Evolutionary conservation across 1,284 basidiomycete species (phyloP).

Genomic region (Ceratobasidium sp.): DNA sequence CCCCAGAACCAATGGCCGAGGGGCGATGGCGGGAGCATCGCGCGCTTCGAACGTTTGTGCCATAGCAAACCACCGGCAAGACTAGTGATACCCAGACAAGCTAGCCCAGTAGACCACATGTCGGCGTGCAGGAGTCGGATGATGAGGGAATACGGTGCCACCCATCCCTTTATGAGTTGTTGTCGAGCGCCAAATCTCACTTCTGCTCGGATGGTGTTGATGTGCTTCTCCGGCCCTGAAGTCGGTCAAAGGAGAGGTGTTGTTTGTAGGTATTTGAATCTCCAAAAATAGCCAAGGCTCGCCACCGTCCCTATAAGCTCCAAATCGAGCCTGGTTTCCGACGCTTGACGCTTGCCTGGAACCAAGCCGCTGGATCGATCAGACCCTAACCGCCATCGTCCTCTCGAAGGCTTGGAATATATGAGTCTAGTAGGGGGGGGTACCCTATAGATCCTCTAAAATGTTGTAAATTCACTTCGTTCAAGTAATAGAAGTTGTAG

Average conservation of each 20-base stretch:
- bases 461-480: background rate
- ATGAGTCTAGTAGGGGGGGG: background rate
- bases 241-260: background rate
- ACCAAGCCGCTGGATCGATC: background rate
- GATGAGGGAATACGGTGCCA: background rate
- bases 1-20: constrained; percentile 31
- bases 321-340: too few relatives aligned
- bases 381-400: background rate
- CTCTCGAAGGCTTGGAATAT: background rate
- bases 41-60: background rate
- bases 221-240: background rate
- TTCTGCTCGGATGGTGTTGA: background rate
- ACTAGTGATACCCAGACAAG: background rate
- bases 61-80: background rate
- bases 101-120: background rate
- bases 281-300: too few relatives aligned
- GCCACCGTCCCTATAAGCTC: too few relatives aligned
- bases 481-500: background rate
- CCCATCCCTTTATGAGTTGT: background rate
- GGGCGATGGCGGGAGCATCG: constrained; percentile 7
- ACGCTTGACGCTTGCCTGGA: background rate
- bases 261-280: too few relatives aligned
- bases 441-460: background rate
- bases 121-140: background rate
- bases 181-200: too few relatives aligned